Evolutionary conservation across 176 grass and related monocot species (phyloP).

Genomic region (Oryza brachyantha): DNA sequence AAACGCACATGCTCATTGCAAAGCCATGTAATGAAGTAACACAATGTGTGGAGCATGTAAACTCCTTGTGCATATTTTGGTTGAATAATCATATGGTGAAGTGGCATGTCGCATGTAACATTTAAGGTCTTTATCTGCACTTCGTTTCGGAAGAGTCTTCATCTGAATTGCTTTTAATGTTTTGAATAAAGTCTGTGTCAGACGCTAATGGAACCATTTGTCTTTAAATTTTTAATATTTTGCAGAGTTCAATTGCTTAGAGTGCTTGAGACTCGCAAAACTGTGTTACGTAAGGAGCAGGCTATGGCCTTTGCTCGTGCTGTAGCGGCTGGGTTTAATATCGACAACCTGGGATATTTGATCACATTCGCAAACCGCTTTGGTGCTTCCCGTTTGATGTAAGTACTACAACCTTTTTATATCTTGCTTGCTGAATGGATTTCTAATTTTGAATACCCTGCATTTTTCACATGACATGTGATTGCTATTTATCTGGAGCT

Average conservation of each 20-base stretch:
- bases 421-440: background rate
- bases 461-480: background rate
- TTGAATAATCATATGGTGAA: background rate
- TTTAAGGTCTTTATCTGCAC: conserved; percentile 6
- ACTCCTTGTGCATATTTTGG: background rate
- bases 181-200: conserved; percentile 2
- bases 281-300: conserved; percentile 85
- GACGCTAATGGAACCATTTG: background rate
- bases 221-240: conserved; percentile 1
- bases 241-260: conserved; percentile 86
- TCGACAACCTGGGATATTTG: conserved; percentile 67
- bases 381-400: conserved; percentile 88
- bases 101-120: background rate
- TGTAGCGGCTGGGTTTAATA: conserved; percentile 87
- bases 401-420: conserved; percentile 25
- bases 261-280: conserved; percentile 86
- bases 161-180: background rate
- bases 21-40: background rate
- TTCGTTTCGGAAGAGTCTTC: background rate
- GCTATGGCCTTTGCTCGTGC: conserved; percentile 98
- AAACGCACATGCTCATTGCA: background rate
- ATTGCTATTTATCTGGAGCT: background rate
- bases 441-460: background rate
- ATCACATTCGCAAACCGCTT: conserved; percentile 75
- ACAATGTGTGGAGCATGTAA: background rate